Conservation (phyloP, 208 protist genomes). For the Leishmania braziliensis region DNA sequence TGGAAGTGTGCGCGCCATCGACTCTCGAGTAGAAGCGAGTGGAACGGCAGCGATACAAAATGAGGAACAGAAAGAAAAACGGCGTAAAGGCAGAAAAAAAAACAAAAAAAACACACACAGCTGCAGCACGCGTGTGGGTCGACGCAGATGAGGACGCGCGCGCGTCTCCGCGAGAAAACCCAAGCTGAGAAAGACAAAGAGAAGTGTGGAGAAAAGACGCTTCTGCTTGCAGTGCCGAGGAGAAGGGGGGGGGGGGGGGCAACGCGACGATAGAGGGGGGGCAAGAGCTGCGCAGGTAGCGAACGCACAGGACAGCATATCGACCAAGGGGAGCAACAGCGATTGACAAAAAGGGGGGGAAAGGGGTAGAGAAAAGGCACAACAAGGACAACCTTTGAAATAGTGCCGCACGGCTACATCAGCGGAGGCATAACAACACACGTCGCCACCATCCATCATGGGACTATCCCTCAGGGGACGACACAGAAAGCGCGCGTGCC, state of each 20-base stretch:
- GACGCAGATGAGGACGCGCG: neutral
- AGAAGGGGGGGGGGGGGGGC: neutral
- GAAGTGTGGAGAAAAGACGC: neutral
- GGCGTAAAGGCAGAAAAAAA: neutral
- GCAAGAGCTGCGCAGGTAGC: neutral
- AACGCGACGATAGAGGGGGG: neutral
- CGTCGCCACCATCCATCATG: neutral
- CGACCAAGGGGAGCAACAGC: neutral
- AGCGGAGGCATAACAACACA: too few relatives aligned
- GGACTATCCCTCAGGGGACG: neutral
- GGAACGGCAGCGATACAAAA: neutral
- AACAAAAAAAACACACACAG: neutral
- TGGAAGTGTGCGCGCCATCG: neutral
- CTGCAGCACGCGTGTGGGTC: neutral
- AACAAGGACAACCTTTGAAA: neutral
- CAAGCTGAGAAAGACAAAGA: neutral
- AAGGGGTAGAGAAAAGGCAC: neutral
- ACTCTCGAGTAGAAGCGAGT: neutral
- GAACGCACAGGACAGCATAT: neutral
- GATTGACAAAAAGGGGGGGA: neutral
- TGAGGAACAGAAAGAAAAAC: constrained; percentile 9
- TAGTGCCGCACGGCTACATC: neutral
- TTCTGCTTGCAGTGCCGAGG: neutral
- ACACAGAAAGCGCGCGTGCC: neutral
- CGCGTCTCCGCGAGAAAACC: neutral